phyloP scores from a whole-genome alignment of 768 basidiomycete genomes.

The Termitomyces heimii region DNA sequence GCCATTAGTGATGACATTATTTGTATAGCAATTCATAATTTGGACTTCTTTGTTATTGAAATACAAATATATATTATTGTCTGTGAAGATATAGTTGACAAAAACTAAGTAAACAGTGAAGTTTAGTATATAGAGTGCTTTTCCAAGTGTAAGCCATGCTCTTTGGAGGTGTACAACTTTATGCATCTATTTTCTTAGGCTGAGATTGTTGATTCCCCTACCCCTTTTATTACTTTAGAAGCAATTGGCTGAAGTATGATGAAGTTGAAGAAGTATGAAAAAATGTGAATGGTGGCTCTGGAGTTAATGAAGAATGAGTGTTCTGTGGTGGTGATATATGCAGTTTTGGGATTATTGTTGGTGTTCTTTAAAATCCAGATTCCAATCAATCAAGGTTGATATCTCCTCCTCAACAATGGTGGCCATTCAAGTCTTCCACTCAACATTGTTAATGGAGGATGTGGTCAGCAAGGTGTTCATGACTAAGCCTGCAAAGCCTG shows the following conservation, averaged over 20 bases:
- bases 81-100: too few species aligned
- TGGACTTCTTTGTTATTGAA: too few species aligned
- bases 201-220: not conserved
- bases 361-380: too few species aligned
- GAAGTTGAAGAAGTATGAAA: not conserved
- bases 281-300: not conserved
- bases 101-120: too few species aligned
- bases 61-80: too few species aligned
- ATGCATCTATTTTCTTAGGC: not conserved
- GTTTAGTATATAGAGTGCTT: not conserved
- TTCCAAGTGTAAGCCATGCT: not conserved
- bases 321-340: not conserved
- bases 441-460: not conserved
- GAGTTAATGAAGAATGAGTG: not conserved
- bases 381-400: not conserved
- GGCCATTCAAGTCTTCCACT: not conserved
- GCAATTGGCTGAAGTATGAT: not conserved
- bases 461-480: not conserved
- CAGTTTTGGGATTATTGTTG: not conserved
- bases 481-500: too few species aligned
- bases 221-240: too few species aligned
- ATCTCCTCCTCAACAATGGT: not conserved
- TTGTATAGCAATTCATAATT: too few species aligned
- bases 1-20: too few species aligned
- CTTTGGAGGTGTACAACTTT: not conserved